Conservation (phyloP, 768 basidiomycete species). For the Amanita phalloides region DNA sequence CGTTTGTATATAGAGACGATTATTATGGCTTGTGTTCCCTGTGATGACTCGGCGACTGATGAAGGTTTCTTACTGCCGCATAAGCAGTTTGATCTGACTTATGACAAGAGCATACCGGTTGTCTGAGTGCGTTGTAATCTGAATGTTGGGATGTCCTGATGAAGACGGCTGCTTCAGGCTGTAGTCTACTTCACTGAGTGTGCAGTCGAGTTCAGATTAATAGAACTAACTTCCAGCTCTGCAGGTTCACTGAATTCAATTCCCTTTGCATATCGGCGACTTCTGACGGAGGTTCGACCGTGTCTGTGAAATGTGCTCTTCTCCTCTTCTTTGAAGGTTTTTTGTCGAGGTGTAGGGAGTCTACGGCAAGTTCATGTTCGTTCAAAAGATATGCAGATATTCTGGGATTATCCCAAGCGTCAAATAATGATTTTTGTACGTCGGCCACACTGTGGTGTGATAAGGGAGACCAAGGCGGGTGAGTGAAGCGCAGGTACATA, state of each 20-base stretch:
- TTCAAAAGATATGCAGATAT: constrained; percentile 46
- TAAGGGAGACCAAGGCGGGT: not conserved
- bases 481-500: constrained; percentile 7
- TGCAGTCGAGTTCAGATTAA: not conserved
- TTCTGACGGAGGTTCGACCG: constrained; percentile 31
- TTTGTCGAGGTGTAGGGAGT: constrained; percentile 18
- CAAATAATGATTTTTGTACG: constrained; percentile 30
- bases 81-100: not conserved
- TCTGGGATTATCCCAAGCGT: constrained; percentile 42
- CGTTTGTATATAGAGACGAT: constrained; percentile 52
- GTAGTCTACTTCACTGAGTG: constrained; percentile 25
- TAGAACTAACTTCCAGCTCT: constrained; percentile 48
- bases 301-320: constrained; percentile 23
- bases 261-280: constrained; percentile 35
- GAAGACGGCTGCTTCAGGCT: constrained; percentile 45
- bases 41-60: constrained; percentile 12
- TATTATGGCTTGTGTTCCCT: constrained; percentile 34
- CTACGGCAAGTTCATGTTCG: constrained; percentile 38
- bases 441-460: constrained; percentile 36
- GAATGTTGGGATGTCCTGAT: constrained; percentile 53
- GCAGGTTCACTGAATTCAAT: constrained; percentile 42
- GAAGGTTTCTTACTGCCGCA: constrained; percentile 14
- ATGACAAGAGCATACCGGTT: constrained; percentile 21
- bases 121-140: constrained; percentile 50
- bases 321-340: constrained; percentile 22